A percentile compares a stretch with the other conserved stretches of the same genome.
Conservation (phyloP, 164 flowering plant genomes). For the Aristolochia contorta region DNA sequence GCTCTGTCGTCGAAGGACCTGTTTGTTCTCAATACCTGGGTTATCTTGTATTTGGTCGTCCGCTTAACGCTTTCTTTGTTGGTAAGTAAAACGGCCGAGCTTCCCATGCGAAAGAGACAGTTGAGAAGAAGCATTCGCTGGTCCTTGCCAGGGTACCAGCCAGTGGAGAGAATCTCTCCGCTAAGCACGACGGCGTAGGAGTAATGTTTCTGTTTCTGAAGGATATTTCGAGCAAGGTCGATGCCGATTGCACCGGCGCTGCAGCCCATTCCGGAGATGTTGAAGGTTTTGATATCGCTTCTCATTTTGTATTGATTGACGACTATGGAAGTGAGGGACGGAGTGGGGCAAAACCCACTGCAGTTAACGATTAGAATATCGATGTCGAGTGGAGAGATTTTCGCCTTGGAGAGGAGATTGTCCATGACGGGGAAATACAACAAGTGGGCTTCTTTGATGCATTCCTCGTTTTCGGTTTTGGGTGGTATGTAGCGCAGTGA, state of each 20-base stretch:
- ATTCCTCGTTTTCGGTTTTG: slow-evolving; percentile 26
- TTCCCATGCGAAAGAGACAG: slow-evolving; percentile 61
- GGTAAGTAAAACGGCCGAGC: slow-evolving; percentile 28
- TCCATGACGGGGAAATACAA: slow-evolving; percentile 47
- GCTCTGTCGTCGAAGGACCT: slow-evolving; percentile 42
- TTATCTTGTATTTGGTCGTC: slow-evolving; percentile 36
- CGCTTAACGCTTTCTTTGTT: slow-evolving; percentile 26
- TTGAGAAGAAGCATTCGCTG: slow-evolving; percentile 37
- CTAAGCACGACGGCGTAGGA: slow-evolving; percentile 47
- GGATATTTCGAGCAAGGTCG: slow-evolving; percentile 40
- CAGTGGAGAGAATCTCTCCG: slow-evolving; percentile 57
- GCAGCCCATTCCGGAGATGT: slow-evolving; percentile 77
- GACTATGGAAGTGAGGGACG: slow-evolving; percentile 55
- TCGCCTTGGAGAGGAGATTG: slow-evolving; percentile 43
- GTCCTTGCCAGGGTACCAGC: slow-evolving; percentile 61
- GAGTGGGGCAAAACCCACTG: slow-evolving; percentile 55
- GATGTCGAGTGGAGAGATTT: slow-evolving; percentile 29
- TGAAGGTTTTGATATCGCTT: slow-evolving; percentile 44
- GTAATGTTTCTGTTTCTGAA: slow-evolving; percentile 26
- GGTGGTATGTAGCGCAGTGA: slow-evolving; percentile 48
- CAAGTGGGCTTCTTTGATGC: slow-evolving; percentile 43
- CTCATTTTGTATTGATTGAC: slow-evolving; percentile 46
- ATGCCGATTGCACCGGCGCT: slow-evolving; percentile 48
- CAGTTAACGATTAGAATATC: slow-evolving; percentile 58
- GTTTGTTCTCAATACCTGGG: slow-evolving; percentile 29